phyloP scores from a whole-genome alignment of 257 asterid genomes.

The Rauvolfia tetraphylla region DNA sequence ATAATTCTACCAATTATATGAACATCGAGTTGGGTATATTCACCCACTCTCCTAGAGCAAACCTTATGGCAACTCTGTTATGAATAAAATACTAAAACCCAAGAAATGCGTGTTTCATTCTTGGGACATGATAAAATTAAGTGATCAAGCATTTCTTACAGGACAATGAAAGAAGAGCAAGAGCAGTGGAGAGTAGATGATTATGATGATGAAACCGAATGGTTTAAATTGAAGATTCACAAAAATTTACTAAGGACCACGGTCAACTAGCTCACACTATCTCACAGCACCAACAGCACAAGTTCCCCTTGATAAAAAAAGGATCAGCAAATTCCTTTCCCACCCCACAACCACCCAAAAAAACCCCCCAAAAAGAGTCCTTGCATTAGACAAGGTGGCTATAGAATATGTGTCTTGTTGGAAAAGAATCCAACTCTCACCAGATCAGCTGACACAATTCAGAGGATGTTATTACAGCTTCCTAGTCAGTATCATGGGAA shows the following conservation, averaged over 20 bases:
- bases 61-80: no score
- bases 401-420: constrained; percentile 9
- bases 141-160: no score
- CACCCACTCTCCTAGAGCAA: no score
- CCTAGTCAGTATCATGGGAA: constrained; percentile 18
- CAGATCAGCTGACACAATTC: constrained; percentile 21
- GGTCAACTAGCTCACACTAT: neutral
- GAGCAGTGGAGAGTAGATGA: neutral
- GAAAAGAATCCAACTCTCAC: constrained; percentile 24
- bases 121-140: no score
- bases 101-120: neutral
- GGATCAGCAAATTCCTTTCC: constrained; percentile 6
- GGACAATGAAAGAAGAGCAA: neutral
- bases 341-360: no score
- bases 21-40: no score
- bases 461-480: constrained; percentile 29
- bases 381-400: neutral
- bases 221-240: neutral
- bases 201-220: neutral
- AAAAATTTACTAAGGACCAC: neutral
- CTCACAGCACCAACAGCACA: neutral
- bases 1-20: no score
- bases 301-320: constrained; percentile 7
- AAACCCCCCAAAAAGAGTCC: neutral
- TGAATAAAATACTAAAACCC: no score